Conservation (phyloP, 2,329 filamentous ascomycete species). For the Xylaria sp. region DNA sequence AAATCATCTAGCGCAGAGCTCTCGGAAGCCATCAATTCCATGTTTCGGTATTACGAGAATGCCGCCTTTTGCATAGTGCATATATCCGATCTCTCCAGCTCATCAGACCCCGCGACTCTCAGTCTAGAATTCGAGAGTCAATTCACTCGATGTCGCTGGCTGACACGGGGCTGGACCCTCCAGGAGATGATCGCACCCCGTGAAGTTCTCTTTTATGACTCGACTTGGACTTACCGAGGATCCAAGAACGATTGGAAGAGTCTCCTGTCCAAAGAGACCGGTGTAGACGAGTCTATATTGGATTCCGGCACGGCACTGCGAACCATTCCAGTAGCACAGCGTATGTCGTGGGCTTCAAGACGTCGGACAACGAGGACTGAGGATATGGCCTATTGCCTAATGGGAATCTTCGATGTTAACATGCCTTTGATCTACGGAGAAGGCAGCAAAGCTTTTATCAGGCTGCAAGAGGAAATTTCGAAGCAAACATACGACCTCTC, state of each 20-base stretch:
- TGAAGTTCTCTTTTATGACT: slow-evolving; percentile 6
- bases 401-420: background rate
- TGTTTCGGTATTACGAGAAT: slow-evolving; percentile 14
- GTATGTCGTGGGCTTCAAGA: slow-evolving; percentile 12
- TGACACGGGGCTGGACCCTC: slow-evolving; percentile 7
- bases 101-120: background rate
- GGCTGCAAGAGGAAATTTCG: slow-evolving; percentile 14
- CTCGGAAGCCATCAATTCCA: slow-evolving; percentile 19
- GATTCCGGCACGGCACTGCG: background rate
- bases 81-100: slow-evolving; percentile 6
- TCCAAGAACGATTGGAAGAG: slow-evolving; percentile 7
- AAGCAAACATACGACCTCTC: slow-evolving; percentile 12
- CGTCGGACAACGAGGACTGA: slow-evolving; percentile 9
- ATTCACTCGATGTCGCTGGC: slow-evolving; percentile 10
- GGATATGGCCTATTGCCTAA: slow-evolving; percentile 17
- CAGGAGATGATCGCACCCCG: slow-evolving; percentile 9
- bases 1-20: slow-evolving; percentile 20
- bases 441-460: slow-evolving; percentile 11
- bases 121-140: background rate
- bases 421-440: slow-evolving; percentile 10
- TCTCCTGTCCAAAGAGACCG: slow-evolving; percentile 8
- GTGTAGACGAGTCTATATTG: slow-evolving; percentile 10
- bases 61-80: slow-evolving; percentile 10
- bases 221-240: slow-evolving; percentile 8
- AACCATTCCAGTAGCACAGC: slow-evolving; percentile 4